phyloP scores from a whole-genome alignment of 108 stramenopile genomes.

The Cyclotella distinguenda region DNA sequence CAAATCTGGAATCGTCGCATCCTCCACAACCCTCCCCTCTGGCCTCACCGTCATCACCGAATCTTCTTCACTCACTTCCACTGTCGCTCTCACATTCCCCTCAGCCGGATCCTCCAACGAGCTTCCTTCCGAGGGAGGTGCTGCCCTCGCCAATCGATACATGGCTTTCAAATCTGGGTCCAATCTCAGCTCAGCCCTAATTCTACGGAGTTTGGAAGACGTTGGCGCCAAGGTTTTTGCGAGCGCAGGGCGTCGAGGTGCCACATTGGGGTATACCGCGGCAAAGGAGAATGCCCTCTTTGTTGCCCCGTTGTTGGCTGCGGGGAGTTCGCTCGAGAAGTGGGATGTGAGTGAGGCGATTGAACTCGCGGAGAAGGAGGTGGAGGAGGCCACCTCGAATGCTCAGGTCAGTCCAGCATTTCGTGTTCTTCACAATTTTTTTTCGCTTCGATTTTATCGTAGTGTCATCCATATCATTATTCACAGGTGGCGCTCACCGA shows the following conservation, averaged over 20 bases:
- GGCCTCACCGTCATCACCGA: constrained; percentile 82
- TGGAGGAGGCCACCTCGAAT: constrained; percentile 62
- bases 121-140: constrained; percentile 61
- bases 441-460: background rate
- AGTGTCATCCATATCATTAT: background rate
- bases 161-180: constrained; percentile 82
- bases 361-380: constrained; percentile 55
- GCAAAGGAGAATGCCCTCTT: constrained; percentile 66
- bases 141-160: constrained; percentile 82
- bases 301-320: constrained; percentile 65
- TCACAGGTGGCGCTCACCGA: constrained; percentile 70
- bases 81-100: constrained; percentile 83
- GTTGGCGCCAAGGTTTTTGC: constrained; percentile 74
- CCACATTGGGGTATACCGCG: constrained; percentile 82
- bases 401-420: constrained; percentile 45
- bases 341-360: constrained; percentile 89
- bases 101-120: constrained; percentile 82
- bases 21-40: constrained; percentile 71
- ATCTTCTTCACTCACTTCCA: constrained; percentile 69
- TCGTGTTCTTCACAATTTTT: background rate
- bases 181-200: constrained; percentile 64
- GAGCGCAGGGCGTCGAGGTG: constrained; percentile 59
- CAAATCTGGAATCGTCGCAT: constrained; percentile 60
- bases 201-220: constrained; percentile 75
- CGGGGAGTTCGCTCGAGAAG: constrained; percentile 76